phyloP scores from a whole-genome alignment of 2,329 filamentous ascomycete genomes.

The Drechslerella coelobrocha region DNA sequence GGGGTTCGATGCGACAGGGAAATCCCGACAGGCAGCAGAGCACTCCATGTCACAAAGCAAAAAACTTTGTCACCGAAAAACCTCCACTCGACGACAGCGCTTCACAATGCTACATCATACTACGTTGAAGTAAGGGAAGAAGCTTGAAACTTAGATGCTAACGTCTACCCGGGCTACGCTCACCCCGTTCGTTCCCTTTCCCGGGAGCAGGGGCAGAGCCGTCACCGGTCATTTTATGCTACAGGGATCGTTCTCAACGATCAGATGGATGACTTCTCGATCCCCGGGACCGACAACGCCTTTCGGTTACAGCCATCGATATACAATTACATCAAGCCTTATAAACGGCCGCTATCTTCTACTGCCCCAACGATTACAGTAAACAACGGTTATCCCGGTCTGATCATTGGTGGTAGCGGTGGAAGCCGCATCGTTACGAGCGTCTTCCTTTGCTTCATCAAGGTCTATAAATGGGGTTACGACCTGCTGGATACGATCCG shows the following conservation, averaged over 20 bases:
- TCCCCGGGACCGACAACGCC: conserved; percentile 52
- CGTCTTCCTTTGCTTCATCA: conserved; percentile 54
- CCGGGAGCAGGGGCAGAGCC: conserved; percentile 5
- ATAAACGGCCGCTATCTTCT: conserved; percentile 54
- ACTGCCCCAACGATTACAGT: conserved; percentile 53
- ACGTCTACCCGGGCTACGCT: conserved; percentile 24
- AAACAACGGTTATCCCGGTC: conserved; percentile 51
- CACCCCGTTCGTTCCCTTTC: neutral
- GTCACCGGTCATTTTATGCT: conserved; percentile 8
- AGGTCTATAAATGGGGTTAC: conserved; percentile 54
- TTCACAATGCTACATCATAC: conserved; percentile 4
- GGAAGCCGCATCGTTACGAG: conserved; percentile 54
- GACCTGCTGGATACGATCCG: conserved; percentile 53
- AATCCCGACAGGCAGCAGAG: conserved; percentile 45
- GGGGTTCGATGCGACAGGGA: conserved; percentile 39
- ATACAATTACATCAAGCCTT: conserved; percentile 54
- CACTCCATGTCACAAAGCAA: conserved; percentile 8
- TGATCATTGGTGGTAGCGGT: conserved; percentile 54
- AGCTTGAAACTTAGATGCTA: conserved; percentile 9
- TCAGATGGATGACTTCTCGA: conserved; percentile 55
- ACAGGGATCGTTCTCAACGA: conserved; percentile 53
- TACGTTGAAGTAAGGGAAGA: neutral
- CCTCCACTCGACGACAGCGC: neutral
- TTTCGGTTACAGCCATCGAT: conserved; percentile 52
- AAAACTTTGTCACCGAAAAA: conserved; percentile 1